Percentiles rank a stretch among this genome's conserved stretches.
phyloP scores from a whole-genome alignment of 78 protist genomes.

The Dictyostelium capitatum region DNA sequence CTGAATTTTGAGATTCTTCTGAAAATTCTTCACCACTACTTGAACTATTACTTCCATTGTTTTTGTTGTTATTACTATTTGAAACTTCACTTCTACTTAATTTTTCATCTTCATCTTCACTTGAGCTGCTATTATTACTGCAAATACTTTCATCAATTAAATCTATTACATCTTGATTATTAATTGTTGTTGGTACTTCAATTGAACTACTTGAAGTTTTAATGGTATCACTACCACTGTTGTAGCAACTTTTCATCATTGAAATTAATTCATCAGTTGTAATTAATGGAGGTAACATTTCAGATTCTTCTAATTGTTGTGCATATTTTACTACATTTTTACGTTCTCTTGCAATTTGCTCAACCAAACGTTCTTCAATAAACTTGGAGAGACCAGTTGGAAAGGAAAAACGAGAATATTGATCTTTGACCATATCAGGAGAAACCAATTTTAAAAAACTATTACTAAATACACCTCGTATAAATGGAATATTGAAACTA shows the following conservation, averaged over 20 bases:
- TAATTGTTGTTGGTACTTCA: background rate
- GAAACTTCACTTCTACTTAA: background rate
- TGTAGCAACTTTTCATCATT: background rate
- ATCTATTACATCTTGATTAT: too few relatives aligned
- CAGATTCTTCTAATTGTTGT: background rate
- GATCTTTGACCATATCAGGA: slow-evolving; percentile 31
- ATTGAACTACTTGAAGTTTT: background rate
- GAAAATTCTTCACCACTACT: slow-evolving; percentile 38
- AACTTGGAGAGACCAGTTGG: slow-evolving; percentile 56
- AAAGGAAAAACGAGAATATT: slow-evolving; percentile 23
- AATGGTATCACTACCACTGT: too few relatives aligned
- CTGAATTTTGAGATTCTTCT: slow-evolving; percentile 22
- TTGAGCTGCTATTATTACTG: too few relatives aligned
- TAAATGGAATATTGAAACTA: slow-evolving; percentile 72
- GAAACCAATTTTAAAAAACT: slow-evolving; percentile 38
- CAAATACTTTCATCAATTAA: too few relatives aligned
- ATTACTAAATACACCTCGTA: slow-evolving; percentile 55
- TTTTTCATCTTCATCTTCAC: background rate
- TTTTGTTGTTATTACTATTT: background rate
- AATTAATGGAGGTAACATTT: slow-evolving; percentile 13
- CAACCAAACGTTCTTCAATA: slow-evolving; percentile 69
- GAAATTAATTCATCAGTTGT: background rate
- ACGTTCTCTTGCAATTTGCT: slow-evolving; percentile 58
- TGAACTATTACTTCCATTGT: background rate
- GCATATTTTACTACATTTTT: slow-evolving; percentile 32